Conservation (phyloP, 768 basidiomycete species). For the Royoungia palumana region DNA sequence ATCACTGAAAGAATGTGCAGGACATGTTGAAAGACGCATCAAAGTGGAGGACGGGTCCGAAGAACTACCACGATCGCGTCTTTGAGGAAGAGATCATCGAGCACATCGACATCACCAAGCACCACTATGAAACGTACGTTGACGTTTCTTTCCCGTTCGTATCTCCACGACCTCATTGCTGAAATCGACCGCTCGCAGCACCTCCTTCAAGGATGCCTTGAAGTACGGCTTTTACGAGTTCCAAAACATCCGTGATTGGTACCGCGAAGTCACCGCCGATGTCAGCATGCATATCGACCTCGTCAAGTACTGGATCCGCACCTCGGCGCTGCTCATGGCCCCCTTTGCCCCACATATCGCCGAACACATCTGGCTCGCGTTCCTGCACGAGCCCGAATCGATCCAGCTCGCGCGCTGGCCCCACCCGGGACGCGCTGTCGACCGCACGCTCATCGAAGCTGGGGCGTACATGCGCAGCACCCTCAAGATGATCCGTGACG, state of each 20-base stretch:
- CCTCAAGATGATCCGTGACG: slow-evolving; percentile 89
- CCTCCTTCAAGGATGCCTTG: slow-evolving; percentile 92
- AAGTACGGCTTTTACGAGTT: slow-evolving; percentile 96
- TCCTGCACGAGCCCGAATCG: slow-evolving; percentile 71
- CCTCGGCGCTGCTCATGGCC: slow-evolving; percentile 72
- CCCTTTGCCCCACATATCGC: slow-evolving; percentile 94
- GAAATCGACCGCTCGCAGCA: slow-evolving; percentile 43
- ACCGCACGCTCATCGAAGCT: slow-evolving; percentile 66
- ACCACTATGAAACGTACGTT: slow-evolving; percentile 77
- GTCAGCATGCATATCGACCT: slow-evolving; percentile 91
- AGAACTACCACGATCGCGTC: slow-evolving; percentile 79
- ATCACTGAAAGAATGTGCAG: slow-evolving; percentile 36
- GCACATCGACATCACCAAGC: slow-evolving; percentile 77
- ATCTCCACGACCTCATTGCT: background rate
- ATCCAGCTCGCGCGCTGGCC: slow-evolving; percentile 88
- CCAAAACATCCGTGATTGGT: slow-evolving; percentile 91
- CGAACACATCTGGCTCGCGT: slow-evolving; percentile 80
- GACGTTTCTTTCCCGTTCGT: background rate
- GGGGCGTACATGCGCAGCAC: slow-evolving; percentile 84
- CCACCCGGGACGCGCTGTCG: slow-evolving; percentile 53
- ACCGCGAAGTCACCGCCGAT: slow-evolving; percentile 87
- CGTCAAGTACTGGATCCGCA: slow-evolving; percentile 79
- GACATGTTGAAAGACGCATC: slow-evolving; percentile 75
- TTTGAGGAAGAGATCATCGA: slow-evolving; percentile 92
- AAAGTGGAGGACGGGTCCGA: slow-evolving; percentile 69